A percentile compares a stretch with the other conserved stretches of the same genome.
Conservation (phyloP, 495 filamentous ascomycete genomes). For the Collariella sp. region DNA sequence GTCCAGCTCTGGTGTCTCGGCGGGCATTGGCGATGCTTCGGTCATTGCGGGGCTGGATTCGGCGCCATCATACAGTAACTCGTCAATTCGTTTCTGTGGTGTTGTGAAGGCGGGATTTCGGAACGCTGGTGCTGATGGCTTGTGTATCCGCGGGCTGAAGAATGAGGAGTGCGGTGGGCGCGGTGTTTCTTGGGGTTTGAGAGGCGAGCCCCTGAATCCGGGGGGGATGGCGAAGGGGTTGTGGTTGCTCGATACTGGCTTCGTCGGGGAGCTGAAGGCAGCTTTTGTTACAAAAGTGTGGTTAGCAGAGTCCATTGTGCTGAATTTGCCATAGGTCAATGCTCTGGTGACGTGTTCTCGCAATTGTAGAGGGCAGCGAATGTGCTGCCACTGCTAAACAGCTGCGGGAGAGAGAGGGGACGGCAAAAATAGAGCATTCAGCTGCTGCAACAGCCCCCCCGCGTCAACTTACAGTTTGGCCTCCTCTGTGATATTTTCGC, state of each 20-base stretch:
- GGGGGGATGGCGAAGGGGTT: slow-evolving; percentile 30
- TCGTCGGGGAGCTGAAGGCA: slow-evolving; percentile 25
- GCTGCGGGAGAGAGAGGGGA: neutral
- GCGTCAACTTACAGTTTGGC: slow-evolving; percentile 18
- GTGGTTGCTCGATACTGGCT: slow-evolving; percentile 5
- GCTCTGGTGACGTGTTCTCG: neutral
- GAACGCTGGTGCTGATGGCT: slow-evolving; percentile 43
- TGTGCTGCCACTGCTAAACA: neutral
- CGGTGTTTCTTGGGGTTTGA: slow-evolving; percentile 30
- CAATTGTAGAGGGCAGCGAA: neutral
- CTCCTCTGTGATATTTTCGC: slow-evolving; percentile 27
- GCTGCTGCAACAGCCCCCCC: neutral
- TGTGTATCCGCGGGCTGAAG: slow-evolving; percentile 29
- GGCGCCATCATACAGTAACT: slow-evolving; percentile 59
- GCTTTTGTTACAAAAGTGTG: slow-evolving; percentile 3
- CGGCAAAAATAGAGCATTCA: no score
- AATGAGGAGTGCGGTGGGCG: slow-evolving; percentile 30
- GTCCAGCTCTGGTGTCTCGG: slow-evolving; percentile 38
- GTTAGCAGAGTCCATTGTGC: slow-evolving; percentile 12
- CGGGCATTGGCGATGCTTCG: slow-evolving; percentile 55
- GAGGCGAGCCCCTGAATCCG: slow-evolving; percentile 15
- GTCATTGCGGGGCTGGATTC: slow-evolving; percentile 67
- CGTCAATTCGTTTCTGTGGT: slow-evolving; percentile 60
- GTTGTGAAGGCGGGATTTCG: slow-evolving; percentile 68
- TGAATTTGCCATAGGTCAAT: neutral